Percentiles rank a stretch among this genome's conserved stretches.
These are phyloP conservation scores for Neonectria faginata DNA, from an alignment of 2,329 filamentous ascomycete genomes.

Conservation along the genomic window DNA sequence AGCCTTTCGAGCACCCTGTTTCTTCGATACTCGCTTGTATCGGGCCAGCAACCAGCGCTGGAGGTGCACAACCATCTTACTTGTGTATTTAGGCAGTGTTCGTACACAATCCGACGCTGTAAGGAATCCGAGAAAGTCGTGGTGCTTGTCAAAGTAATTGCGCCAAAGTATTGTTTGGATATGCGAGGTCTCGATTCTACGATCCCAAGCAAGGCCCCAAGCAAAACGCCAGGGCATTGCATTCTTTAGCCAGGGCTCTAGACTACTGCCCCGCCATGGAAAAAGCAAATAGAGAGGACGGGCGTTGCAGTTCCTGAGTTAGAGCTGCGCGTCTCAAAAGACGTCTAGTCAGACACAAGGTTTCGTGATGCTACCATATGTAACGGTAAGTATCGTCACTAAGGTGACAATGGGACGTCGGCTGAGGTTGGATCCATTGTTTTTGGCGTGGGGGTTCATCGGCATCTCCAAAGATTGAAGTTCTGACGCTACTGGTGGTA, in stretches of 20 bases:
- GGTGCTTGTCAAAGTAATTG: constrained; percentile 16
- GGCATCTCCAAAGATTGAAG: constrained; percentile 20
- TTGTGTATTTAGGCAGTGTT: not conserved
- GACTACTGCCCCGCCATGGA: constrained; percentile 30
- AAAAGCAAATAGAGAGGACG: constrained; percentile 37
- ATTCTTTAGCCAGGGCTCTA: constrained; percentile 32
- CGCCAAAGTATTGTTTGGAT: constrained; percentile 8
- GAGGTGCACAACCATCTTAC: not conserved
- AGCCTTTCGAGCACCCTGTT: not conserved
- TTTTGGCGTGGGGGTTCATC: constrained; percentile 34
- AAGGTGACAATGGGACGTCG: constrained; percentile 20
- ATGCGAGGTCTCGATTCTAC: constrained; percentile 14
- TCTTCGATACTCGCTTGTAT: not conserved
- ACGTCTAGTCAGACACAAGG: constrained; percentile 15
- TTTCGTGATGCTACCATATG: constrained; percentile 27
- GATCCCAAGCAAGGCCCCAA: constrained; percentile 26
- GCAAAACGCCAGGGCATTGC: constrained; percentile 31
- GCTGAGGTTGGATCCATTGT: constrained; percentile 30
- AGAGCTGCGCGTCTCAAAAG: constrained; percentile 20
- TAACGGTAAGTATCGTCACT: constrained; percentile 21
- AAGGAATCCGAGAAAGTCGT: not conserved
- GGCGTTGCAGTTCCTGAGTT: constrained; percentile 26
- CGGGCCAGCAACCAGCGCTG: not conserved
- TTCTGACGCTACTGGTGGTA: constrained; percentile 12
- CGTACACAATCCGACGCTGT: not conserved